Evolutionary conservation across 352 stramenopile species (phyloP).

Genomic region (Pythium insidiosum): DNA sequence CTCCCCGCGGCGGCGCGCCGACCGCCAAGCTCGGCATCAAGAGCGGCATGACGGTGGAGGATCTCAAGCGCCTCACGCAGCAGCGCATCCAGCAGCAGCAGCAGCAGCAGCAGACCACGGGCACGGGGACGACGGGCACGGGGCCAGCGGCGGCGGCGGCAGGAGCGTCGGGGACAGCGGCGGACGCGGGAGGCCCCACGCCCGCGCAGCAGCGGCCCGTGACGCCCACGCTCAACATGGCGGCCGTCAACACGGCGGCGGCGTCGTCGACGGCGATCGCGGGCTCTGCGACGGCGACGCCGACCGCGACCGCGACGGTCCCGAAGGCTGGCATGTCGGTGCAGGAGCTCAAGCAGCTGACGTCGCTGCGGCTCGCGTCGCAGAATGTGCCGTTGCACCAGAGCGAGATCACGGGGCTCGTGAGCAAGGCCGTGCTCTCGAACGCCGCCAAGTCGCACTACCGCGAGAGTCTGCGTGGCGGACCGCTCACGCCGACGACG

Average conservation of each 20-base stretch:
- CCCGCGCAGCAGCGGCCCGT: conserved; percentile 25
- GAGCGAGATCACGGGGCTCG: conserved; percentile 57
- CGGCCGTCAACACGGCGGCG: conserved; percentile 28
- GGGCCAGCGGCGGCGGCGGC: conserved; percentile 2
- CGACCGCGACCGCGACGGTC: conserved; percentile 26
- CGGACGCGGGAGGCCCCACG: too few species aligned
- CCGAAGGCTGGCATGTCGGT: conserved; percentile 83
- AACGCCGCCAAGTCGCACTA: conserved; percentile 78
- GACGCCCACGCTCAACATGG: conserved; percentile 51
- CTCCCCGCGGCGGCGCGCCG: too few species aligned
- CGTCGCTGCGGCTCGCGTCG: conserved; percentile 63
- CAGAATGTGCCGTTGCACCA: conserved; percentile 55
- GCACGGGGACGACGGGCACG: too few species aligned
- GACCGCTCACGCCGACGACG: conserved; percentile 43
- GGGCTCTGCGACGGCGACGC: too few species aligned
- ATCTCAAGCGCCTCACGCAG: conserved; percentile 80
- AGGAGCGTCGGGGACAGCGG: background rate
- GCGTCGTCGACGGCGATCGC: too few species aligned
- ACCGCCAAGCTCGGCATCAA: conserved; percentile 78
- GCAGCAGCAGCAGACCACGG: too few species aligned
- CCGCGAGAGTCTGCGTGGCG: conserved; percentile 46
- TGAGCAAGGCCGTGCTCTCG: conserved; percentile 67
- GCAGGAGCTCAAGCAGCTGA: conserved; percentile 83
- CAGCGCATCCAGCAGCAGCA: conserved; percentile 84
- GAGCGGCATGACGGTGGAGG: conserved; percentile 85